Percentiles rank a stretch among this genome's conserved stretches.
These are phyloP conservation scores for Cladosporium cucumerinum DNA, from an alignment of 2,329 filamentous ascomycete genomes.

Conservation along the genomic window DNA sequence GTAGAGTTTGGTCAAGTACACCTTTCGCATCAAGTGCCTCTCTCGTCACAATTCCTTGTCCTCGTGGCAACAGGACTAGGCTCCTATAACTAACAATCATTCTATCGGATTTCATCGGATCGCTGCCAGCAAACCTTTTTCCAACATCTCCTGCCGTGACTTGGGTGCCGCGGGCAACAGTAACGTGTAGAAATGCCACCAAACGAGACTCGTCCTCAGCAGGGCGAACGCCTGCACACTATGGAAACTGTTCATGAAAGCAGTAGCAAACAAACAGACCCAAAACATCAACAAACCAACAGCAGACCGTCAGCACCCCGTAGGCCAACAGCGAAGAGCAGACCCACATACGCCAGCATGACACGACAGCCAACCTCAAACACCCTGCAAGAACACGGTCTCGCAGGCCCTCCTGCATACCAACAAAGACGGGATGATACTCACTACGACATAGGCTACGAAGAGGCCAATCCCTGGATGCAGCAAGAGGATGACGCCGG, in stretches of 20 bases:
- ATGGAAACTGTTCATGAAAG: constrained; percentile 7
- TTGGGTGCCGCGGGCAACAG: not conserved
- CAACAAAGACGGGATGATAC: constrained; percentile 22
- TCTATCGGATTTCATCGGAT: not conserved
- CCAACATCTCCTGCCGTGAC: not conserved
- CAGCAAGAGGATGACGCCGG: constrained; percentile 20
- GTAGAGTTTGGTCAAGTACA: not conserved
- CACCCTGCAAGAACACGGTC: not conserved
- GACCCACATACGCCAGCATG: not conserved
- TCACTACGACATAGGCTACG: constrained; percentile 28
- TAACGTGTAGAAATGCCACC: not conserved
- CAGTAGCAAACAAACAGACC: not conserved
- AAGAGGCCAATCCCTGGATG: constrained; percentile 27
- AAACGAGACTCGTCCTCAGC: not conserved
- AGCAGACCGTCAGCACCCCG: not conserved
- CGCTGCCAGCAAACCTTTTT: not conserved
- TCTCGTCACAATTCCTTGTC: not conserved
- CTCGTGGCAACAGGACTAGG: not conserved
- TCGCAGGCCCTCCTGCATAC: constrained; percentile 6
- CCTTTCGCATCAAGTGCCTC: not conserved
- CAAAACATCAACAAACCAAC: not conserved
- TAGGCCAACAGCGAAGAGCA: not conserved
- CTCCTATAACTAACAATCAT: not conserved
- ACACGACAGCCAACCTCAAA: not conserved
- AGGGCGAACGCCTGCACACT: constrained; percentile 1